Evolutionary conservation across 257 asterid species (phyloP), one percentile per base, ranked within the genome.

Genomic region (Plectranthus barbatus): DNA sequence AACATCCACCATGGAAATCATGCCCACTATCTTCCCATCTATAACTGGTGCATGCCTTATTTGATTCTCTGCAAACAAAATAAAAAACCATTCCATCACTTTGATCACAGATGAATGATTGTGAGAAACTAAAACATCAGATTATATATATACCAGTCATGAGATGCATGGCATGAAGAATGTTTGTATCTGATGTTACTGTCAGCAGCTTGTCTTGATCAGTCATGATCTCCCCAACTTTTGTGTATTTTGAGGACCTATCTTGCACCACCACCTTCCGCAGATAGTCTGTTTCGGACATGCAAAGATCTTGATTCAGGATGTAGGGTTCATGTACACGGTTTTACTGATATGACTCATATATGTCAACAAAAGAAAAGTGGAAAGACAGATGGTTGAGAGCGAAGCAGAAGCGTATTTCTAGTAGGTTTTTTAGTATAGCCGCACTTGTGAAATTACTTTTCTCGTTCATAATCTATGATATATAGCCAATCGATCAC

Each of bases 201-300:
- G 95, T 76, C 57, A 86, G 66, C 61, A 90, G 69, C 57, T 83
- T 79, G 61, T 72, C 82, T 90, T 78, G 81, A 39, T 81, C 76
- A 40, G 95, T 90, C 97, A 90, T 90, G 51, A 90, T 81, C 64
- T 90, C 94, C 41, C 87, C 84, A 0, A 90, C 95, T 78, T 66
- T 76, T 14, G 91, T 89, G 76, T 82, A 71, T 77, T 84, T 84
- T n/a, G 95, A 78, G 50, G 94, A 60, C 66, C 90, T 84, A 45
- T 86, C 90, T 40, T 80, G 84, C 44, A 72, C 79, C 33, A 84
- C 68, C 73, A 86, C 80, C 83, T 90, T 90, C 71, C 83, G 50
- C 68, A 86, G 47, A 59, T 84, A 86, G 68, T 84, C 97, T 86
- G 90, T 56, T 63, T 56, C 15, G 53, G 44, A 49, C n/a, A 68